phyloP scores from a whole-genome alignment of 768 basidiomycete species.

The Pleurotus giganteus region DNA sequence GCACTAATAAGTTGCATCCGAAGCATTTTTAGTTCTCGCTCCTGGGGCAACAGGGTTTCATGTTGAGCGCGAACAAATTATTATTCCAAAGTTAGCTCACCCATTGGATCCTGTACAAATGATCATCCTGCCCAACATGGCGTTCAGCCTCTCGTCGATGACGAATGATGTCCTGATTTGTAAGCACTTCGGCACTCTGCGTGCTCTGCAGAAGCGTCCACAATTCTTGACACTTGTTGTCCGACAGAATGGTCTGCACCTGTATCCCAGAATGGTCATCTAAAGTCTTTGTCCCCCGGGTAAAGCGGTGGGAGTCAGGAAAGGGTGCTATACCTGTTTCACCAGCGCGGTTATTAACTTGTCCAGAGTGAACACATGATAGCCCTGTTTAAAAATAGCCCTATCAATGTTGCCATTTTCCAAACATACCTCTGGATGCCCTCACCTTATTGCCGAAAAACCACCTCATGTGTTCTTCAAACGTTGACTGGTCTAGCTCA shows the following conservation, averaged over 20 bases:
- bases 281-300: slow-evolving; percentile 4
- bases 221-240: slow-evolving; percentile 85
- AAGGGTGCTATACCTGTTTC: slow-evolving; percentile 69
- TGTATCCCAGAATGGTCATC: slow-evolving; percentile 26
- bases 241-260: slow-evolving; percentile 85
- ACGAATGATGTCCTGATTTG: slow-evolving; percentile 65
- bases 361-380: slow-evolving; percentile 91
- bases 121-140: slow-evolving; percentile 71
- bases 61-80: slow-evolving; percentile 6
- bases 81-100: slow-evolving; percentile 40
- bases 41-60: slow-evolving; percentile 37
- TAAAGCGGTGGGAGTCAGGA: slow-evolving; percentile 7
- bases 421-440: slow-evolving; percentile 12
- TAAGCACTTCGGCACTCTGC: slow-evolving; percentile 49
- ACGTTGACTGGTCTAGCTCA: slow-evolving; percentile 88
- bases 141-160: slow-evolving; percentile 81
- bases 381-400: slow-evolving; percentile 60
- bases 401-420: slow-evolving; percentile 16
- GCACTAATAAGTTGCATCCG: slow-evolving; percentile 57
- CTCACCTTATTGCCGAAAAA: slow-evolving; percentile 86
- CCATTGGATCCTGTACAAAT: slow-evolving; percentile 80
- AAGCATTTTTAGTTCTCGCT: slow-evolving; percentile 51
- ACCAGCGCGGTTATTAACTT: slow-evolving; percentile 85
- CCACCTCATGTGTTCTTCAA: slow-evolving; percentile 95
- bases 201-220: slow-evolving; percentile 71